Evolutionary conservation across 768 basidiomycete species (phyloP), one percentile per base, ranked within the genome.

Genomic region (Calocera viscosa): DNA sequence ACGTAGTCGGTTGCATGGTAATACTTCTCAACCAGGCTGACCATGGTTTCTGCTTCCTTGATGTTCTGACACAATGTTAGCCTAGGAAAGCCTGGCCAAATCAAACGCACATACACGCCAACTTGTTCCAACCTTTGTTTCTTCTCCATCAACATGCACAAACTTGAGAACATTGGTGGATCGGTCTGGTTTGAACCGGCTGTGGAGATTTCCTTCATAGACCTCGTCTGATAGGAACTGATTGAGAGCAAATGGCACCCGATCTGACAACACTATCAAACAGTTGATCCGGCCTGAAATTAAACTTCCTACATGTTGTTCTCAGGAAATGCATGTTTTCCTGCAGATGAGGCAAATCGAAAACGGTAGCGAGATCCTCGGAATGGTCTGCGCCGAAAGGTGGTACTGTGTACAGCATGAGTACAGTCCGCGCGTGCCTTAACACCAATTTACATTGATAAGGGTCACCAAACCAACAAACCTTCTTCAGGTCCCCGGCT

Each of bases 171-270:
- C 86, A 88, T n/a, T 86, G 72, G 82, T 47, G 75, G 69, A 60
- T 30, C 10, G 74, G 72, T 0, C 76, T 43, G 64, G 76, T 71
- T 75, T 70, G 1, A 84, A 82, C 3, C 69, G 34, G 0, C 90
- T 90, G 7, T 80, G 75, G 14, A 92, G 84, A 70, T 84, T 72
- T 16, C 76, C 71, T 26, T 86, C 76, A 77, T 93, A 92, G 2
- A 92, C 79, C 66, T 78, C 78, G 66, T 81, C 72, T 22, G 89
- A 91, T 41, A 93, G 87, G 49, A 90, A 84, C 2, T 78, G 71
- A 26, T 90, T 89, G 78, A 91, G 86, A 69, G 89, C 83, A 64
- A 86, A 83, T 64, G 90, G 90, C 89, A 93, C 90, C 0, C 91
- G 84, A 70, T 92, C 91, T 92, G 66, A 26, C 39, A 38, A 19